Evolutionary conservation across 129 eudicot species (phyloP), one percentile per base, ranked within the genome.

Genomic region (Rutidosis leptorrhynchoides): DNA sequence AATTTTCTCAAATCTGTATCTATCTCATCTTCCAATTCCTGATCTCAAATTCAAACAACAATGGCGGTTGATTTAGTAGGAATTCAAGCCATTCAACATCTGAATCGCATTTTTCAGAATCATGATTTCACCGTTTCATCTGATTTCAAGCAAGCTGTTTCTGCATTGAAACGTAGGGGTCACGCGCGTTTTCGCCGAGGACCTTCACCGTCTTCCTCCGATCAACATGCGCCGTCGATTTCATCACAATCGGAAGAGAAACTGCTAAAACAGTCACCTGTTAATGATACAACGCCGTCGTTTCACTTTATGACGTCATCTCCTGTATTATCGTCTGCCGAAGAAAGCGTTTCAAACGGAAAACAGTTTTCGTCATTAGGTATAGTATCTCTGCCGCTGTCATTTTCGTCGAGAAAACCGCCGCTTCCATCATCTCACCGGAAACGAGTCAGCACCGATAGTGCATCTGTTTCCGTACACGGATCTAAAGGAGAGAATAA

Each of bases 131-230:
- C 68, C 3, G 89, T 71, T 2, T 74, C 79, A 15, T 69, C 76
- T 21, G 64, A 64, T 64, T 65, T 81, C 53, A 70, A 54, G 12
- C 78, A 73, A 43, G 83, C 74, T 0, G 76, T 83, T 23, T 57
- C 83, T 27, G 71, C 78, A 15, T 71, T 80, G 26, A 79, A 74
- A 15, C 83, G 90, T 29, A 81, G 88, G 64, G 96, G 96, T 0
- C 94, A 89, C 56, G 96, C 96, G 29, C 87, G 90, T 10, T 89
- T 89, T 73, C 83, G 95, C 21, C 90, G 95, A 7, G 95, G 71
- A 17, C 83, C 86, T 21, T 30, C 67, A 3, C 30, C 49, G 42
- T n/a, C 62, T 5, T 66, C 68, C 16, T 22, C 59, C 2, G 71
- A 32, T 66, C 65, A 35, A 0, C 75, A 74, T 8, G 20, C 56